A percentile compares a stretch with the other conserved stretches of the same genome.
phyloP scores from a whole-genome alignment of 768 basidiomycete genomes.

The Polyporus arcularius region DNA sequence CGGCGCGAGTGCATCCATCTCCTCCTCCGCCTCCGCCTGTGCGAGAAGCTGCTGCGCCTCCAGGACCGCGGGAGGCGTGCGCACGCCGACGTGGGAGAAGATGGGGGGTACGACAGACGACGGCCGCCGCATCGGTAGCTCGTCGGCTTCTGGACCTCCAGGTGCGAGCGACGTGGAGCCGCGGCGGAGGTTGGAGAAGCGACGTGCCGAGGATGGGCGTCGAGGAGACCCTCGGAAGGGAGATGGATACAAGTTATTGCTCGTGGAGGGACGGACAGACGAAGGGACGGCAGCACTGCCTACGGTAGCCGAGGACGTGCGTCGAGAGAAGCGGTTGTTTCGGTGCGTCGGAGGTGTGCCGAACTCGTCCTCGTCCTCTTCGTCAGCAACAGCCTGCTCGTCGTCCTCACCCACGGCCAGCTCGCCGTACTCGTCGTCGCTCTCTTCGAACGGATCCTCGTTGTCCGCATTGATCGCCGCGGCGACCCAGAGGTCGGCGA shows the following conservation, averaged over 20 bases:
- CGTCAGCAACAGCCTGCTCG: constrained; percentile 33
- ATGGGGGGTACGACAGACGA: constrained; percentile 70
- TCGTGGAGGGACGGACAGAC: background rate
- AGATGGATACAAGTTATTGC: constrained; percentile 16
- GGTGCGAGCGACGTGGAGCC: constrained; percentile 13
- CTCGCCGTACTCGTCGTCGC: constrained; percentile 41
- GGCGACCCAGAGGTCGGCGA: constrained; percentile 97
- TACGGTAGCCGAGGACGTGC: constrained; percentile 11
- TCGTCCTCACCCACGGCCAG: constrained; percentile 31
- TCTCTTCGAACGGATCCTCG: constrained; percentile 70
- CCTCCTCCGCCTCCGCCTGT: constrained; percentile 40
- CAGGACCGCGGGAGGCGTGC: constrained; percentile 71
- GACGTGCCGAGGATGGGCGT: constrained; percentile 37
- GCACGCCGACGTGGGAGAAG: constrained; percentile 82
- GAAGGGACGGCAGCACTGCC: background rate
- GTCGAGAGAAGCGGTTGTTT: constrained; percentile 24
- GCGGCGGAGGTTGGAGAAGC: constrained; percentile 27
- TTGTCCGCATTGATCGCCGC: constrained; percentile 95
- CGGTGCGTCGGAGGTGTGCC: constrained; percentile 13
- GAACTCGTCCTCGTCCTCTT: constrained; percentile 24
- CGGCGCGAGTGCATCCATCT: constrained; percentile 46
- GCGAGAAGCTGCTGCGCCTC: constrained; percentile 68
- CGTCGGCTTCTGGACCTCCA: constrained; percentile 19
- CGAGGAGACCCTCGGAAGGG: constrained; percentile 31
- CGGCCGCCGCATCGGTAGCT: constrained; percentile 49